These are phyloP conservation scores for Coemansia sp. DNA, from an alignment of 192 early-diverging fungal species.

Conservation along the genomic window DNA sequence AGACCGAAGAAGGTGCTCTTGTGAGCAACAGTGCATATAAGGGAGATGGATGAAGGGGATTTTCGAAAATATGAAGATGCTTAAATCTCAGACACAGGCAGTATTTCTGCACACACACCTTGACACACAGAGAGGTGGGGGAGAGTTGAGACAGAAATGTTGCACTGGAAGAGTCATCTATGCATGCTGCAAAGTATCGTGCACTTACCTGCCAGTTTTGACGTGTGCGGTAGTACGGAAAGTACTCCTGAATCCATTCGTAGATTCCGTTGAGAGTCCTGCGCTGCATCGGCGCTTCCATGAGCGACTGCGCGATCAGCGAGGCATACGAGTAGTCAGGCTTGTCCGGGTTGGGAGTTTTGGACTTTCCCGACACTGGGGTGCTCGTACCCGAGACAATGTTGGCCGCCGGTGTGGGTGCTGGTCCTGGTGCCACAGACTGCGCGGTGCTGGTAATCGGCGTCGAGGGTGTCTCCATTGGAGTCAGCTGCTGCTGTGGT, in stretches of 20 bases:
- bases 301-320: conserved; percentile 81
- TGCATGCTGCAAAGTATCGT: neutral
- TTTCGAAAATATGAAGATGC: neutral
- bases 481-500: conserved; percentile 11
- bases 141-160: neutral
- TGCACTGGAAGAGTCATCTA: neutral
- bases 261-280: conserved; percentile 88
- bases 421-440: conserved; percentile 2
- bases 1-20: neutral
- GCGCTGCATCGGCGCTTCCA: conserved; percentile 62
- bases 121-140: no score
- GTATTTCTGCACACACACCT: neutral
- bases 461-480: conserved; percentile 4
- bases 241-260: conserved; percentile 75
- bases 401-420: conserved; percentile 4
- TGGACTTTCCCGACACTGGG: conserved; percentile 12
- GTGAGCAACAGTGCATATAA: neutral
- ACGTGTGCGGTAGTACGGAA: conserved; percentile 77
- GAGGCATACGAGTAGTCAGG: conserved; percentile 82
- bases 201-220: conserved; percentile 57
- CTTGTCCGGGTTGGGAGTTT: conserved; percentile 54
- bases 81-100: neutral
- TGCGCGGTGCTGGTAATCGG: neutral
- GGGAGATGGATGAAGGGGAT: neutral
- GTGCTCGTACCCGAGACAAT: neutral